phyloP scores from a whole-genome alignment of 2,329 filamentous ascomycete genomes.

The Dothiorella sarmentorum region DNA sequence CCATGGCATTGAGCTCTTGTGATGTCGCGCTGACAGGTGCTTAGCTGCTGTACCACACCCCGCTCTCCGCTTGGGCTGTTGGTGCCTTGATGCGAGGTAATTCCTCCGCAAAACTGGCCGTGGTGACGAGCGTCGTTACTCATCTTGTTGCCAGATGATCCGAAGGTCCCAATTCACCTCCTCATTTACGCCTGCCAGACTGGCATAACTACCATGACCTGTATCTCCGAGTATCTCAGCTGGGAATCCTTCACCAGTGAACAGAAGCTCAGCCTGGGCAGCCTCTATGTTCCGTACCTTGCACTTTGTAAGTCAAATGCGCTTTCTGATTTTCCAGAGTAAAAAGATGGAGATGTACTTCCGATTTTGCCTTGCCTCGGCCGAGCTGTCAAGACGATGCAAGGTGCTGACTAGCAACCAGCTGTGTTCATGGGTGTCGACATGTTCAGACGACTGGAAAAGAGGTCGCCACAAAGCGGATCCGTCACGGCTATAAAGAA shows the following conservation, averaged over 20 bases:
- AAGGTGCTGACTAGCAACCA: neutral
- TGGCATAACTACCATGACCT: slow-evolving; percentile 60
- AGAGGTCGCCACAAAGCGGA: neutral
- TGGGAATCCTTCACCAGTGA: slow-evolving; percentile 42
- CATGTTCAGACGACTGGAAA: slow-evolving; percentile 12
- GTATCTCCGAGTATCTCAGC: slow-evolving; percentile 57
- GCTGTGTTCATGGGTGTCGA: slow-evolving; percentile 17
- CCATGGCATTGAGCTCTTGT: slow-evolving; percentile 1
- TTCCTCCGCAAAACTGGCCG: neutral
- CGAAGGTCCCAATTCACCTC: slow-evolving; percentile 57
- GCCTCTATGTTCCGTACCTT: slow-evolving; percentile 40
- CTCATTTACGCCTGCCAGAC: slow-evolving; percentile 59
- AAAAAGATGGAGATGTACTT: neutral
- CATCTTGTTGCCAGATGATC: slow-evolving; percentile 47
- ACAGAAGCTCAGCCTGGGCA: slow-evolving; percentile 32
- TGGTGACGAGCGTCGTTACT: slow-evolving; percentile 19
- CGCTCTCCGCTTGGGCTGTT: slow-evolving; percentile 59
- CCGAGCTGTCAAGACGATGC: neutral
- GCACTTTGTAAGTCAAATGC: neutral
- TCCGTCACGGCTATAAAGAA: neutral
- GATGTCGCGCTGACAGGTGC: slow-evolving; percentile 1
- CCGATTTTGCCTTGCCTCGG: neutral
- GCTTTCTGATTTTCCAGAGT: neutral
- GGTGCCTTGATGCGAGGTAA: slow-evolving; percentile 52
- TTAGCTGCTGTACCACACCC: slow-evolving; percentile 55